Evolutionary conservation across 2,329 filamentous ascomycete species (phyloP).

Genomic region (Colletotrichum musae): DNA sequence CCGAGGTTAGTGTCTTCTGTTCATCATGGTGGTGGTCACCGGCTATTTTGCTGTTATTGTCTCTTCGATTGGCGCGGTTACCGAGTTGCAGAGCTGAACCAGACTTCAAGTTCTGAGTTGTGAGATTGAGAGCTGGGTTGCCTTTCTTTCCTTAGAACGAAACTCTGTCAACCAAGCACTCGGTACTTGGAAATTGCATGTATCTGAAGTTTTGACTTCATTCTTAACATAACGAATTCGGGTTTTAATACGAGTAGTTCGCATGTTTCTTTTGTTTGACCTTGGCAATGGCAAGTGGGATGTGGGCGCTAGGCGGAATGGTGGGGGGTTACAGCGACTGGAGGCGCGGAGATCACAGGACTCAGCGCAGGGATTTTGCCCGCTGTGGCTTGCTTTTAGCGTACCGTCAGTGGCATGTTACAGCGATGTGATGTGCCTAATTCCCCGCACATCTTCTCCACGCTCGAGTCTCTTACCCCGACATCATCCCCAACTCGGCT

Average conservation of each 20-base stretch:
- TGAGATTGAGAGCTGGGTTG: not conserved
- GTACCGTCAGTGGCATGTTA: constrained; percentile 9
- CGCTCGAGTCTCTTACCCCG: constrained; percentile 18
- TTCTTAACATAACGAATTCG: no score
- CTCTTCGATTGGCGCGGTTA: constrained; percentile 1
- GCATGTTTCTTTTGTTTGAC: not conserved
- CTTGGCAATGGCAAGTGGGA: not conserved
- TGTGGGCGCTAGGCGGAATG: not conserved
- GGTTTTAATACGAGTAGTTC: not conserved
- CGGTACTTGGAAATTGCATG: no score
- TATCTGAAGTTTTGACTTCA: no score
- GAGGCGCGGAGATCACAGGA: constrained; percentile 20
- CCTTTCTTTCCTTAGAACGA: no score
- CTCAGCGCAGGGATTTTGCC: constrained; percentile 18
- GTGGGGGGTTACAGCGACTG: constrained; percentile 13
- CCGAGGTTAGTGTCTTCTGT: not conserved
- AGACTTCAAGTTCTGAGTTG: not conserved
- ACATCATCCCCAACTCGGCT: constrained; percentile 4
- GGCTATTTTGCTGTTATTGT: not conserved
- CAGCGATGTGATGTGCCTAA: constrained; percentile 9
- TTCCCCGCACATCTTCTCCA: constrained; percentile 30
- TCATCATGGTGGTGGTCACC: not conserved
- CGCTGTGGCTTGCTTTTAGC: constrained; percentile 18
- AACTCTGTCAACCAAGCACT: no score
- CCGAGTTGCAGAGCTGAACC: not conserved